Percentiles rank a stretch among this genome's conserved stretches.
Conservation (phyloP, 2,329 filamentous ascomycete genomes). For the Aureobasidium mangrovei region DNA sequence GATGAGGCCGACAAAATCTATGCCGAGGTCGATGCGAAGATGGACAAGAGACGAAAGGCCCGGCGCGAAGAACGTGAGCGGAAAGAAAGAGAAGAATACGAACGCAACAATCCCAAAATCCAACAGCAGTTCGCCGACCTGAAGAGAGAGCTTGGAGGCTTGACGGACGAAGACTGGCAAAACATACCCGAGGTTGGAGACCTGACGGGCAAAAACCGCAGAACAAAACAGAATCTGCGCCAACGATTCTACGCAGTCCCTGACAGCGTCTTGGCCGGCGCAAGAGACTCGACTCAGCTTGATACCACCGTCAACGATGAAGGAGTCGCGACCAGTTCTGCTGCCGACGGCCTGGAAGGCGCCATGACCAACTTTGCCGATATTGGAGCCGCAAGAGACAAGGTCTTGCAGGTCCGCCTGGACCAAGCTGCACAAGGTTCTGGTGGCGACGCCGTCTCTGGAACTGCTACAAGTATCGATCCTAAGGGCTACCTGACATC, state of each 20-base stretch:
- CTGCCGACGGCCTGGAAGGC: conserved; percentile 51
- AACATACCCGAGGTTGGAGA: conserved; percentile 93
- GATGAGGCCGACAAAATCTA: conserved; percentile 97
- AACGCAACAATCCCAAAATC: conserved; percentile 95
- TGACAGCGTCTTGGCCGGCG: conserved; percentile 86
- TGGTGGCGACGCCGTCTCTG: conserved; percentile 59
- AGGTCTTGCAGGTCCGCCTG: conserved; percentile 86
- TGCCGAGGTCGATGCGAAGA: conserved; percentile 90
- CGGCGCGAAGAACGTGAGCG: conserved; percentile 87
- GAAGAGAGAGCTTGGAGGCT: conserved; percentile 77
- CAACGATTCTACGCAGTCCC: conserved; percentile 87
- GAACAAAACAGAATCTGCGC: conserved; percentile 71
- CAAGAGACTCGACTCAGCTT: conserved; percentile 69
- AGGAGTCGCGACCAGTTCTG: conserved; percentile 37
- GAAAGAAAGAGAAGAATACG: conserved; percentile 87
- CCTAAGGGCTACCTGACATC: conserved; percentile 94
- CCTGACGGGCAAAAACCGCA: conserved; percentile 85
- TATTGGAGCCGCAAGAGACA: conserved; percentile 92
- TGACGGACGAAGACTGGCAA: conserved; percentile 95
- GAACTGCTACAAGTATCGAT: conserved; percentile 84
- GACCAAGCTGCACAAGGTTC: conserved; percentile 75
- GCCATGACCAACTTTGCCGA: conserved; percentile 98
- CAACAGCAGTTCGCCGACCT: conserved; percentile 95
- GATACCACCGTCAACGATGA: conserved; percentile 85
- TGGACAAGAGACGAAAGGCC: conserved; percentile 74